A percentile compares a stretch with the other conserved stretches of the same genome.
These are phyloP conservation scores for Lentithecium fluviatile DNA, from an alignment of 495 filamentous ascomycete genomes.

Conservation along the genomic window DNA sequence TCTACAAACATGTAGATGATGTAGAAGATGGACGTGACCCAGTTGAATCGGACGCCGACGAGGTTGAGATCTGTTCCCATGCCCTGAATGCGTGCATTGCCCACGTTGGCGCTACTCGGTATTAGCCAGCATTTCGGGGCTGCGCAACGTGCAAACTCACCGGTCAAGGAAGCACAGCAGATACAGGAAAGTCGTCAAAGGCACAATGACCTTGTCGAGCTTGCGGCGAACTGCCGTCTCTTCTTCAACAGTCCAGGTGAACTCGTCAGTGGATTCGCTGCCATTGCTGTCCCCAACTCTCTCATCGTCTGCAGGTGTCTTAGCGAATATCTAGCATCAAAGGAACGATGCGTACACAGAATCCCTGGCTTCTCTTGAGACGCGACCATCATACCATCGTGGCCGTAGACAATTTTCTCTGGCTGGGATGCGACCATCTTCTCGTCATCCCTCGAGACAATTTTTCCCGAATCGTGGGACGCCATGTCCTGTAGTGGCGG, in stretches of 20 bases:
- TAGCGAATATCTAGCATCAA: no score
- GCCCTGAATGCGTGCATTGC: conserved; percentile 62
- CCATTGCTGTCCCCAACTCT: conserved; percentile 3
- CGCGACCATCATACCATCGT: not conserved
- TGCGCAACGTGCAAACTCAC: conserved; percentile 26
- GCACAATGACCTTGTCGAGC: conserved; percentile 54
- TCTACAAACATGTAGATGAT: conserved; percentile 36
- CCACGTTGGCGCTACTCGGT: conserved; percentile 22
- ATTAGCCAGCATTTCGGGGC: not conserved
- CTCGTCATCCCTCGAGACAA: no score
- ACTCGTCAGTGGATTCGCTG: conserved; percentile 28
- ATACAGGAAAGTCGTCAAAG: conserved; percentile 55
- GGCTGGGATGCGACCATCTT: no score
- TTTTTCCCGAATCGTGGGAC: no score
- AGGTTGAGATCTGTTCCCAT: conserved; percentile 56
- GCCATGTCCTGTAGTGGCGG: not conserved
- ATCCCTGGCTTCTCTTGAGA: no score
- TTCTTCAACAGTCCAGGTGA: conserved; percentile 43
- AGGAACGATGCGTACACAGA: no score
- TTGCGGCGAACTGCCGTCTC: conserved; percentile 52
- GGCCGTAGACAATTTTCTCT: not conserved
- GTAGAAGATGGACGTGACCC: conserved; percentile 48
- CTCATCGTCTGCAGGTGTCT: conserved; percentile 17
- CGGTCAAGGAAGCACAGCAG: conserved; percentile 62
- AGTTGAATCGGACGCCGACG: conserved; percentile 54